These are phyloP conservation scores for Rubia yunnanensis DNA, from an alignment of 257 asterid species.

Conservation along the genomic window DNA sequence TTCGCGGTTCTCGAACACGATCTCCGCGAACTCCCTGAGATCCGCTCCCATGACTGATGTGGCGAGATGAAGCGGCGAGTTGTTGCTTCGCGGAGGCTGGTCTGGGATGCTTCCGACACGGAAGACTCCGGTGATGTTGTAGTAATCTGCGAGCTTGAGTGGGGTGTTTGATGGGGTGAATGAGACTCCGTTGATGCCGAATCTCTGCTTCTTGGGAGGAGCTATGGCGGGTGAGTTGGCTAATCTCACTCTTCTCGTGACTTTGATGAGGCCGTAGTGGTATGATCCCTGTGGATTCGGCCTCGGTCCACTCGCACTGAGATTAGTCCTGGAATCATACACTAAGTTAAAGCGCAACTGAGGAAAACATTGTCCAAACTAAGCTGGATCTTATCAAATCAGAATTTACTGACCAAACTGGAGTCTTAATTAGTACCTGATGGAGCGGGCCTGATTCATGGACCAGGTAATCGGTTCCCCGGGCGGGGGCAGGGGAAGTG, in stretches of 20 bases:
- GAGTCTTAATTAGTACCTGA: no score
- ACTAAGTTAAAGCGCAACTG: no score
- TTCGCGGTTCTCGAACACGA: conserved; percentile 60
- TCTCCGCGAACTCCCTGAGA: conserved; percentile 49
- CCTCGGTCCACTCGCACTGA: conserved; percentile 75
- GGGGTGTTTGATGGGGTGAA: conserved; percentile 57
- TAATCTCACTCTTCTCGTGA: conserved; percentile 37
- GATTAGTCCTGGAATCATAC: conserved; percentile 35
- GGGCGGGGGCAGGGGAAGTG: conserved; percentile 33
- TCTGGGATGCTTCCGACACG: conserved; percentile 51
- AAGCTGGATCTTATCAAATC: no score
- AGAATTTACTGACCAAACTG: no score
- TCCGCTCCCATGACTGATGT: conserved; percentile 60
- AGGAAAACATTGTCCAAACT: no score
- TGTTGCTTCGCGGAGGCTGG: conserved; percentile 15
- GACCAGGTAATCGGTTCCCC: conserved; percentile 29
- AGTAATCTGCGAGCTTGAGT: conserved; percentile 68
- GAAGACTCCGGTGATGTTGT: conserved; percentile 44
- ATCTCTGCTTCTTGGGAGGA: conserved; percentile 37
- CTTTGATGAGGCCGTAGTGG: conserved; percentile 57
- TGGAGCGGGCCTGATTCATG: conserved; percentile 55
- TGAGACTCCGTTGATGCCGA: conserved; percentile 53
- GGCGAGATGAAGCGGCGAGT: conserved; percentile 26
- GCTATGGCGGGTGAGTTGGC: conserved; percentile 28
- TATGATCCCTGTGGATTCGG: conserved; percentile 87